Percentiles rank a stretch among this genome's conserved stretches.
These are phyloP conservation scores for Phragmites australis DNA, from an alignment of 176 grass and related monocot genomes.

Conservation along the genomic window DNA sequence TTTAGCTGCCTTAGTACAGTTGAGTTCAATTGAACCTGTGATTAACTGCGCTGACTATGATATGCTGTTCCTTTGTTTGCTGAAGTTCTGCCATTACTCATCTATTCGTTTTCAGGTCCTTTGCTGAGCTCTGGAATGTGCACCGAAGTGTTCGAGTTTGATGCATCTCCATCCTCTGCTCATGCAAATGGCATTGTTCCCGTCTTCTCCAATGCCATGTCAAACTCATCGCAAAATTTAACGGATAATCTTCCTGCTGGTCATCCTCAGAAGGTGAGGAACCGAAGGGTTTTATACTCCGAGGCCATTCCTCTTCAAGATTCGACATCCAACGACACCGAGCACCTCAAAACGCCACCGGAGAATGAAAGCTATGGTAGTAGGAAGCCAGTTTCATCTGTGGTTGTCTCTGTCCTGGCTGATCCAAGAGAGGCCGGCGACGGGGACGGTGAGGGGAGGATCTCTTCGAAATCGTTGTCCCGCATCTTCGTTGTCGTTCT, in stretches of 20 bases:
- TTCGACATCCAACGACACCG: conserved; percentile 51
- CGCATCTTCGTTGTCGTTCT: conserved; percentile 90
- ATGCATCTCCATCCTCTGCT: conserved; percentile 45
- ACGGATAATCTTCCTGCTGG: conserved; percentile 39
- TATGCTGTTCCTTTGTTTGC: conserved; percentile 2
- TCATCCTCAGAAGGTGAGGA: conserved; percentile 47
- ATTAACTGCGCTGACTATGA: neutral
- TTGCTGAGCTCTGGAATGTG: conserved; percentile 88
- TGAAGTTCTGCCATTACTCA: neutral
- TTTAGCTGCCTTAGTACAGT: neutral
- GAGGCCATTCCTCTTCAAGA: conserved; percentile 71
- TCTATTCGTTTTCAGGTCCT: conserved; percentile 53
- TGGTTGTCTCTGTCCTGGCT: conserved; percentile 88
- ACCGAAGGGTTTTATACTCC: conserved; percentile 64
- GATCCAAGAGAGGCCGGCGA: conserved; percentile 72
- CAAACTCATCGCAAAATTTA: conserved; percentile 47
- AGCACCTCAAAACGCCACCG: conserved; percentile 43
- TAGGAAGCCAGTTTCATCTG: conserved; percentile 60
- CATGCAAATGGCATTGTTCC: conserved; percentile 54
- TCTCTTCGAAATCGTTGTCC: conserved; percentile 72
- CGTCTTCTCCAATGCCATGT: conserved; percentile 44
- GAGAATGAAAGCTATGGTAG: conserved; percentile 39
- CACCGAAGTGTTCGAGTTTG: conserved; percentile 94
- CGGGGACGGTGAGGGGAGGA: conserved; percentile 52
- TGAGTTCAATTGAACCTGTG: neutral